Conservation (phyloP, 2,329 filamentous ascomycete species). For the Alternaria infectoria region DNA sequence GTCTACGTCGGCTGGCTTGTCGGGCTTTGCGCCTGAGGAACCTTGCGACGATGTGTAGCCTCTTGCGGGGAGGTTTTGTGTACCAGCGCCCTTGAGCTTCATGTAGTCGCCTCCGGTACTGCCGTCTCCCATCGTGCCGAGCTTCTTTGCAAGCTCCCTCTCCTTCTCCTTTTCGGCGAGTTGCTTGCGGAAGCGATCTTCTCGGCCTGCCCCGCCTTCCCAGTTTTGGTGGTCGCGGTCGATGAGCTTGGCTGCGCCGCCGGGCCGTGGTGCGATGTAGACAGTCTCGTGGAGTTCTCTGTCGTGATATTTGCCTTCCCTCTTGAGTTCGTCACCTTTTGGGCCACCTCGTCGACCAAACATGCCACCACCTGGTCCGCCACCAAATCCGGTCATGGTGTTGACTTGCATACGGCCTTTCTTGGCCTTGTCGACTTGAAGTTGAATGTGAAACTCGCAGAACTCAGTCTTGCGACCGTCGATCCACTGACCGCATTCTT, state of each 20-base stretch:
- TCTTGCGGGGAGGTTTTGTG: constrained; percentile 24
- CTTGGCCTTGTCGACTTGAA: constrained; percentile 74
- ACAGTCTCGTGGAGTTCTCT: constrained; percentile 60
- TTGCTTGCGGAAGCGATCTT: constrained; percentile 69
- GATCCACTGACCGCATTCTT: constrained; percentile 81
- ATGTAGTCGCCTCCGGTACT: constrained; percentile 77
- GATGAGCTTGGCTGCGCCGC: constrained; percentile 67
- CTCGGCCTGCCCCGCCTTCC: constrained; percentile 61
- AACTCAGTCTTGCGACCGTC: constrained; percentile 86
- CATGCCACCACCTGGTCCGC: constrained; percentile 39
- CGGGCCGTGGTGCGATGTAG: constrained; percentile 51
- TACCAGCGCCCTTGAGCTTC: constrained; percentile 46
- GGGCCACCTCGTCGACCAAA: constrained; percentile 33
- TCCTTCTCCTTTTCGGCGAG: constrained; percentile 74
- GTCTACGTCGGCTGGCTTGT: constrained; percentile 29
- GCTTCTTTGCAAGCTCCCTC: constrained; percentile 71
- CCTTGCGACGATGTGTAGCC: constrained; percentile 25
- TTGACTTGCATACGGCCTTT: constrained; percentile 80
- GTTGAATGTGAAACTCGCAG: constrained; percentile 91
- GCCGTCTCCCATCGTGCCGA: constrained; percentile 65
- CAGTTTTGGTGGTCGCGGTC: constrained; percentile 63
- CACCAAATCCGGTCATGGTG: constrained; percentile 62
- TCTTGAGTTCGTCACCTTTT: constrained; percentile 36
- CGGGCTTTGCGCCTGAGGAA: constrained; percentile 17
- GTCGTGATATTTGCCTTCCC: constrained; percentile 59